Evolutionary conservation across 441 rosid genomes (phyloP).

Genomic region (Populus hybrid): DNA sequence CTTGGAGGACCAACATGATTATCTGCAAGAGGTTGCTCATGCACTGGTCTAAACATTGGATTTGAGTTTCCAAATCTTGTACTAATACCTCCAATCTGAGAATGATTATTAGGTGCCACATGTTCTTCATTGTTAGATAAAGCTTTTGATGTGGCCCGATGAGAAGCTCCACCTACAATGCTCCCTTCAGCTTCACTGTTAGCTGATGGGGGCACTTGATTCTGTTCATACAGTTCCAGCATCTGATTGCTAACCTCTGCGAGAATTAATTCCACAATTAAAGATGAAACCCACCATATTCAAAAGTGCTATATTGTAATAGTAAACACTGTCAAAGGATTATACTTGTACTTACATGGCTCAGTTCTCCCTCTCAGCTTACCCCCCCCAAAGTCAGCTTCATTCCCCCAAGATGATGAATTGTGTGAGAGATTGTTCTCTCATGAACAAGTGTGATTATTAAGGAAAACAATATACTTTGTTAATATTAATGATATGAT

Average conservation of each 20-base stretch:
- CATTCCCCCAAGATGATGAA: neutral
- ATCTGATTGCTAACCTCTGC: constrained; percentile 97
- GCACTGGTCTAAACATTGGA: constrained; percentile 24
- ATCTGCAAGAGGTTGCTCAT: constrained; percentile 30
- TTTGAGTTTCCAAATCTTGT: constrained; percentile 29
- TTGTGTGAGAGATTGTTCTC: neutral
- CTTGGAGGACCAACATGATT: constrained; percentile 43
- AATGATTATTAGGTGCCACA: constrained; percentile 15
- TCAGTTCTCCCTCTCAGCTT: neutral
- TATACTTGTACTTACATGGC: neutral
- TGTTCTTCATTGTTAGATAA: constrained; percentile 39
- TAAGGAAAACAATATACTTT: neutral
- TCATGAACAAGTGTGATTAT: neutral
- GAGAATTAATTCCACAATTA: constrained; percentile 19
- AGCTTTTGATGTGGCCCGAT: constrained; percentile 38
- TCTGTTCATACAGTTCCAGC: constrained; percentile 94
- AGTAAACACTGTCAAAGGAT: neutral
- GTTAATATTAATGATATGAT: neutral
- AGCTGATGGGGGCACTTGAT: constrained; percentile 59
- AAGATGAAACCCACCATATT: neutral
- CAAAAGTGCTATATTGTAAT: neutral
- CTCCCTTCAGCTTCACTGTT: constrained; percentile 82
- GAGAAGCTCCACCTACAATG: constrained; percentile 45
- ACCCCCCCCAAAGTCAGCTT: neutral
- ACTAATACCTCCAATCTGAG: constrained; percentile 22